Evolutionary conservation across 352 stramenopile species (phyloP), one percentile per base, ranked within the genome.

Genomic region (Blastocystis sp.): DNA sequence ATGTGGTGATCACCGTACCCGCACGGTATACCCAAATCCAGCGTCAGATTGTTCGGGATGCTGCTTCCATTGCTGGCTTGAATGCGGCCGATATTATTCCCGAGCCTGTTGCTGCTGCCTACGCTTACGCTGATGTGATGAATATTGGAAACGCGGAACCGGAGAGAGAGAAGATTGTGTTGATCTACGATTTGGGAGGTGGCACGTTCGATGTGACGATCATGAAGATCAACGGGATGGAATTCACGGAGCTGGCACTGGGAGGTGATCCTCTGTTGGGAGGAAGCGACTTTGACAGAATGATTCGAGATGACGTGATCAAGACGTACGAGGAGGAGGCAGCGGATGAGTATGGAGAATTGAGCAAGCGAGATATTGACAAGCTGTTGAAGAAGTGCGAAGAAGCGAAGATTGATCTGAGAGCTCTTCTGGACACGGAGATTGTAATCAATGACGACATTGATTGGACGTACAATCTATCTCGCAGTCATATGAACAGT

Each of bases 11-110:
- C n/a, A 88, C 78, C 43, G 78, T 88, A 24, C 78, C 78, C 45
- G 78, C 97, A 57, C 99, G 99, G 92, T 99, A 99, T 92, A 99
- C 99, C 92, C 96, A 99, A 91, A 93, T 95, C 9, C 97, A 99
- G 91, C 94, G 97, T 90, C 95, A 99, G 92, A 95, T 97, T 42
- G 99, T 97, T 74, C 99, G 99, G 93, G 96, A 99, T 92, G 97
- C 97, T 70, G 97, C 97, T 43, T 96, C 92, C 7, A 99, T 99
- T 91, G 93, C 96, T n/a, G 97, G 97, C 78, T 90, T 99, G 24
- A 96, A 95, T 38, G 97, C 99, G 24, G 92, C 98, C 91, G 95
- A 97, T 89, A 99, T 99, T 96, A 92, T 92, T 79, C 91, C 91
- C 54, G 91, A 92, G 54, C 89, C 91, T 38, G 90, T 84, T n/a